Base-by-base conservation (phyloP, 164 flowering plant genomes). In the Hamamelis virginiana region DNA sequence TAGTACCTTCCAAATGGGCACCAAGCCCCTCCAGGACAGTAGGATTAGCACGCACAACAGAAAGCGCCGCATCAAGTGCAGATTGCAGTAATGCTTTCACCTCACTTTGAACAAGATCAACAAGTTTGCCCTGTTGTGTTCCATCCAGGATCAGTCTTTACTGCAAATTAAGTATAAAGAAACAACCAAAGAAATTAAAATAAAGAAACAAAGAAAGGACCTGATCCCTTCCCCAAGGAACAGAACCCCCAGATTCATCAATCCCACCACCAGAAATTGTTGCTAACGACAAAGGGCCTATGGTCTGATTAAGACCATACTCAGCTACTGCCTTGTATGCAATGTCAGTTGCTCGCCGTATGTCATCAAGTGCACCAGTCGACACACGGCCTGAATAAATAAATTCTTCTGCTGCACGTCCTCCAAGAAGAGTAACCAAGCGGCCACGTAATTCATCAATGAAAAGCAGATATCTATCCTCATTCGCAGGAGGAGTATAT, bases 331-430 rank as follows among this genome's bases (percentile, higher is more conserved):
- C 97, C 81, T 95, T 95, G 80, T 92, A 92, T 60, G 99, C 99
- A 87, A 95, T 84, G 81, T 95, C 98, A 23, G 99, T 95, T 48
- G 99, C 99, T 70, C 98, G 85, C 57, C 93, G 81, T 52, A 95
- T 95, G 70, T 95, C 99, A 84, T 95, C 99, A 66, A 95, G 87
- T 62, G 99, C 97, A 81, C 99, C 99, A 15, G 99, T 95, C 56
- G 99, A 92, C 43, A 92, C 90, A 66, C 97, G 97, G 45, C 99
- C 99, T 59, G 93, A 90, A 77, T 88, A 95, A 55, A 86, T 79
- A 76, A 95, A 82, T 84, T 92, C 98, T 83, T 95, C 99, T 4
- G 99, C 99, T 50, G 99, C 99, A 71, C 99, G 97, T 18, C 99
- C 97, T 48, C 99, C 99, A 64, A 95, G 93, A 73, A 95, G 98